Evolutionary conservation across 371 early-diverging fungal genomes (phyloP), one percentile per base, ranked within the genome.

Genomic region (Mortierella sp.): DNA sequence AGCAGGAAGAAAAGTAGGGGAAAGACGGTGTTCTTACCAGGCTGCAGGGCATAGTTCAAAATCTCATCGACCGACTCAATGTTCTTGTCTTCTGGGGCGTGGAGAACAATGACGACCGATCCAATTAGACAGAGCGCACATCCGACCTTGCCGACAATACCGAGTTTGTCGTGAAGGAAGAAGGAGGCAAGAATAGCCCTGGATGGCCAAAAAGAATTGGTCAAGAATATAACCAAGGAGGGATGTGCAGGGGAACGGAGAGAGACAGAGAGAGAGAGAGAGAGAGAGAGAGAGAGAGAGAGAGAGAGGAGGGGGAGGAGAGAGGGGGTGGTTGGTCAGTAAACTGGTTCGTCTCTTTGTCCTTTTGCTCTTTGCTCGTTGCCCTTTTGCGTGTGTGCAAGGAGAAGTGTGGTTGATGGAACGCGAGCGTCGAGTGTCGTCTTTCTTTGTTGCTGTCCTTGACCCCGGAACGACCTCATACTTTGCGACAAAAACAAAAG

Each of bases 81-180:
- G 54, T 91, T 87, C 77, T 93, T 92, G 79, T 97, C 98, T 76
- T 94, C 95, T 28, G 98, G 98, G 6, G 98, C 93, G 83, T 98
- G 96, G 69, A 98, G 79, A 9, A 98, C 95, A 46, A 98, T 95
- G 72, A 97, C 91, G 16, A 98, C 90, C 9, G 96, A 95, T 37
- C 98, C 98, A 79, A 98, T 90, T 46, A 98, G 90, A 51, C 97
- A 97, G 69, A 98, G 91, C 16, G 94, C 94, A 87, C 97, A 97
- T 37, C 98, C 98, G 13, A 96, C 91, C 74, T 93, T 94, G 77
- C 98, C 98, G 48, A 94, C 92, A 2, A 88, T 78, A n/a, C 94
- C 94, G 57, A 98, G 90, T 70, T 89, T 90, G 81, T 98, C 98
- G 69, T 96, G 93, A 54, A 98, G 90, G 81, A 96, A 94, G 5